These are phyloP conservation scores for Blastobotrys arbuscula DNA, from an alignment of 1,139 yeast genomes.

Conservation along the genomic window DNA sequence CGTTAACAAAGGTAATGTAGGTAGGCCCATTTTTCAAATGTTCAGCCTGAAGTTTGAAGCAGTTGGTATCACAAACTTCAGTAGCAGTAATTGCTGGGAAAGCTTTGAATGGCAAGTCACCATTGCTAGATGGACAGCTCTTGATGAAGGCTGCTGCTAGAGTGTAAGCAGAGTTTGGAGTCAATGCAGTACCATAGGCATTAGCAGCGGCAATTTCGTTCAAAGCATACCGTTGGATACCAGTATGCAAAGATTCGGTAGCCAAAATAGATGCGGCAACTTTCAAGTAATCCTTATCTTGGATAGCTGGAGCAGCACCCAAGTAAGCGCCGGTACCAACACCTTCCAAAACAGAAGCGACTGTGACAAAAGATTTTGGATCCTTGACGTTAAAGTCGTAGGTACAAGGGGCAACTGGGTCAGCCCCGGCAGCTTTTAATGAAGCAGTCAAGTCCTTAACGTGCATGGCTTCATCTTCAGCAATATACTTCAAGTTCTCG, in stretches of 20 bases:
- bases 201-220: constrained; percentile 8
- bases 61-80: constrained; percentile 7
- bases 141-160: constrained; percentile 12
- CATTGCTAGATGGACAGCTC: constrained; percentile 19
- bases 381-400: constrained; percentile 17
- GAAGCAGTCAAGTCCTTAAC: constrained; percentile 9
- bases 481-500: constrained; percentile 17
- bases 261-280: constrained; percentile 16
- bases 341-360: constrained; percentile 18
- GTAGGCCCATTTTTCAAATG: constrained; percentile 8
- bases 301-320: constrained; percentile 19
- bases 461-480: constrained; percentile 14
- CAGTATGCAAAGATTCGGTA: constrained; percentile 19
- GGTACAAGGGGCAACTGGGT: constrained; percentile 18
- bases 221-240: constrained; percentile 15
- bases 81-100: constrained; percentile 18
- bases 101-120: constrained; percentile 18
- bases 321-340: constrained; percentile 21
- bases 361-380: constrained; percentile 17
- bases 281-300: constrained; percentile 5
- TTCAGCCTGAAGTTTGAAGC: constrained; percentile 14
- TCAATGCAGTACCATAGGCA: constrained; percentile 6
- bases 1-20: constrained; percentile 16
- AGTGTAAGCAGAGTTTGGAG: constrained; percentile 6
- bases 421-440: constrained; percentile 14